Evolutionary conservation across 2,329 filamentous ascomycete species (phyloP).

Genomic region (Microcera coccophila): DNA sequence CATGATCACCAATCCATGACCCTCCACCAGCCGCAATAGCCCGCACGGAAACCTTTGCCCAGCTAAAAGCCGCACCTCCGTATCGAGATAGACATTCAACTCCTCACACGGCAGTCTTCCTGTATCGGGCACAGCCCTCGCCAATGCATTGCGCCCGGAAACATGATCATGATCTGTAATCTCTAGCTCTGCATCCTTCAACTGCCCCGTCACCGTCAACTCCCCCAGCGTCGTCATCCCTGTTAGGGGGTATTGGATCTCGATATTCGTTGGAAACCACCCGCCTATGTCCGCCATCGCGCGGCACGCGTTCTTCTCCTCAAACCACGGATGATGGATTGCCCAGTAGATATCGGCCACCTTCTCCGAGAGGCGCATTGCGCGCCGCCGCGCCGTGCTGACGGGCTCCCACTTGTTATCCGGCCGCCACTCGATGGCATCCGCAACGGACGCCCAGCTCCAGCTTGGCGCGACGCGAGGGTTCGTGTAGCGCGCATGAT

Average conservation of each 20-base stretch:
- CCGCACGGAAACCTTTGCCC: background rate
- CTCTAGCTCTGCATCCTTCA: background rate
- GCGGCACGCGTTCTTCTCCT: background rate
- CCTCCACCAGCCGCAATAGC: background rate
- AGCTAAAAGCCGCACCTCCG: background rate
- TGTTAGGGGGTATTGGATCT: background rate
- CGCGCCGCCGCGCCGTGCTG: no score
- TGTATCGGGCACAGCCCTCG: background rate
- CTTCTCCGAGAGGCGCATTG: background rate
- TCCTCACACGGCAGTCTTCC: background rate
- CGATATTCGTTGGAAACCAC: background rate
- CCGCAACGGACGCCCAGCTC: no score
- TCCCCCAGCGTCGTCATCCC: background rate
- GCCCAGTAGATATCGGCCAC: background rate
- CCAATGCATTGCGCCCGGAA: background rate
- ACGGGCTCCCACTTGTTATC: no score
- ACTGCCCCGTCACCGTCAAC: background rate
- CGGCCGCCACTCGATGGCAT: no score
- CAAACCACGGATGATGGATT: background rate
- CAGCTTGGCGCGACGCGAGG: no score
- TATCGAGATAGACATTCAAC: background rate
- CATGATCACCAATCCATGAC: background rate
- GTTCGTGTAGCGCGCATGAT: no score
- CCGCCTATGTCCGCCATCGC: background rate
- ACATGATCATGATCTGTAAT: background rate